phyloP scores from a whole-genome alignment of 1,284 basidiomycete genomes.

The Cutaneotrichosporon cyanovorans region DNA sequence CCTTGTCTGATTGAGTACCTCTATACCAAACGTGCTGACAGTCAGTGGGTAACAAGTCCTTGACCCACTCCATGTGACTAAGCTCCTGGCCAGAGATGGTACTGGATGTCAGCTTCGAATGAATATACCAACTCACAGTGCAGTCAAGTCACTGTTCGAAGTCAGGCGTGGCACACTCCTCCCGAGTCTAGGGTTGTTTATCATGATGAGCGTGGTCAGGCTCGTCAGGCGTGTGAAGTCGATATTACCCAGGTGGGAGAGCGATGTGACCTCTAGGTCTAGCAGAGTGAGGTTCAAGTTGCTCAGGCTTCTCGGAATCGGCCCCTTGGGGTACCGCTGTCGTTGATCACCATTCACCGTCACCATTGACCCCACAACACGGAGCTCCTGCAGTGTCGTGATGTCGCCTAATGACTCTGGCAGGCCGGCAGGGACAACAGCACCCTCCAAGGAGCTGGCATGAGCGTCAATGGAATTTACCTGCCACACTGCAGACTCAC shows the following conservation, averaged over 20 bases:
- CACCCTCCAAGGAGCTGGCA: constrained; percentile 31
- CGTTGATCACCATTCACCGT: constrained; percentile 10
- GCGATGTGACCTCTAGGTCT: not conserved
- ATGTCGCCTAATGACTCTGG: constrained; percentile 31
- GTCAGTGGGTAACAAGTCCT: no score
- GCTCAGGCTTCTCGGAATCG: constrained; percentile 17
- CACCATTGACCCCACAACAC: constrained; percentile 9
- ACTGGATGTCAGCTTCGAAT: no score
- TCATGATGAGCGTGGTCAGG: not conserved
- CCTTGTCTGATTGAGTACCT: no score
- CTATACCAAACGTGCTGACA: no score
- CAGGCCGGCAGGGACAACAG: constrained; percentile 28
- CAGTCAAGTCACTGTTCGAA: constrained; percentile 15
- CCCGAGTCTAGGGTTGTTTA: constrained; percentile 4
- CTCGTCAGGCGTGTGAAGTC: not conserved
- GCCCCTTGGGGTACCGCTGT: constrained; percentile 32
- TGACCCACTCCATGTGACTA: no score
- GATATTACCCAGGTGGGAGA: not conserved
- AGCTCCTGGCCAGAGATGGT: no score
- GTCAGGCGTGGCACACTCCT: constrained; percentile 3
- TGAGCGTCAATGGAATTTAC: not conserved
- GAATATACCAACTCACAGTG: constrained; percentile 26
- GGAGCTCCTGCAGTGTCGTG: constrained; percentile 27
- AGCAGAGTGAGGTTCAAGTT: constrained; percentile 16
- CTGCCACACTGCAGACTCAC: constrained; percentile 30